A percentile compares a stretch with the other conserved stretches of the same genome.
Evolutionary conservation across 768 basidiomycete species (phyloP).

Genomic region (Russula earlei): DNA sequence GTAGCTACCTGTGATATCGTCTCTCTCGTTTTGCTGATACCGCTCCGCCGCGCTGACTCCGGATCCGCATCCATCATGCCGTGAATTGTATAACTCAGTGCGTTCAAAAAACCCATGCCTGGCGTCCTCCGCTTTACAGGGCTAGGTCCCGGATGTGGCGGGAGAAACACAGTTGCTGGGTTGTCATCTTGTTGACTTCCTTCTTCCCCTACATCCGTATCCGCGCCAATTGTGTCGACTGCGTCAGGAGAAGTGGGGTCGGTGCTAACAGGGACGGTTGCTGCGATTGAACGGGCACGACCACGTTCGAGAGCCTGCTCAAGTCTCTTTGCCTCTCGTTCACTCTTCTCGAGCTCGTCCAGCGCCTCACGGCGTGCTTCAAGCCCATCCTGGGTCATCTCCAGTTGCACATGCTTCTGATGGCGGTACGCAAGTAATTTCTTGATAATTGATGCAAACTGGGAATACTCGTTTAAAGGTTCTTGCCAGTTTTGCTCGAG

Average conservation of each 20-base stretch:
- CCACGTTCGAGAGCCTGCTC: slow-evolving; percentile 77
- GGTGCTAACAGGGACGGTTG: neutral
- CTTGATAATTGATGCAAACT: slow-evolving; percentile 93
- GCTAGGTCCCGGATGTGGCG: slow-evolving; percentile 74
- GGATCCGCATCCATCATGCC: slow-evolving; percentile 99
- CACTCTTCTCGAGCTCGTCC: slow-evolving; percentile 86
- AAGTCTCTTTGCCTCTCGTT: slow-evolving; percentile 79
- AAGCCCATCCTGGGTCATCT: slow-evolving; percentile 89
- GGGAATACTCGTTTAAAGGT: slow-evolving; percentile 89
- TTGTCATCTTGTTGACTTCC: slow-evolving; percentile 28
- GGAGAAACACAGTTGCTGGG: slow-evolving; percentile 41
- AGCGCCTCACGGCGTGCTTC: slow-evolving; percentile 77
- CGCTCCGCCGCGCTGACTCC: slow-evolving; percentile 86
- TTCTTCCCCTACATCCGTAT: slow-evolving; percentile 6
- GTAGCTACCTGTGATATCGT: slow-evolving; percentile 79
- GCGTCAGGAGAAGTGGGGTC: neutral
- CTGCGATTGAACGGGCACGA: slow-evolving; percentile 26
- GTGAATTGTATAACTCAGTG: slow-evolving; percentile 87
- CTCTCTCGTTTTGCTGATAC: slow-evolving; percentile 91
- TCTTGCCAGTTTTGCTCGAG: slow-evolving; percentile 94
- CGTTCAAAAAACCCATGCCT: slow-evolving; percentile 82
- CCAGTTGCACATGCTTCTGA: slow-evolving; percentile 96
- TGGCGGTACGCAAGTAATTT: slow-evolving; percentile 90
- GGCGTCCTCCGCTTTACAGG: slow-evolving; percentile 54
- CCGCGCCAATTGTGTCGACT: neutral